Base-by-base conservation (phyloP, 2,329 filamentous ascomycete species). In the Calonectria pseudoturangicola region DNA sequence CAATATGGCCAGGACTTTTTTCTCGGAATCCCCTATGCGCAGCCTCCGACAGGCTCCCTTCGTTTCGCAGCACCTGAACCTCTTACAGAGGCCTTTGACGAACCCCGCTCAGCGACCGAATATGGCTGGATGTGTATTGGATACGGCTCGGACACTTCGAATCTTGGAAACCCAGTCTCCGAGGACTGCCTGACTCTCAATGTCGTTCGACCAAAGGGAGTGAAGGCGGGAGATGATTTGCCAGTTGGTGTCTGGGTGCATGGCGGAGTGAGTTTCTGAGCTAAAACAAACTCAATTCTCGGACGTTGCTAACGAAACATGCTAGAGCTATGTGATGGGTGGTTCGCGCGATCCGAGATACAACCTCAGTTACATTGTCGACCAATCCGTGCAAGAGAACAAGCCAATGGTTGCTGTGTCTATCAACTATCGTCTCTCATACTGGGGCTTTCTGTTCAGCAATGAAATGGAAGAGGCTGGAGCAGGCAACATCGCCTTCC, bases 201-300 rank as follows among this genome's bases (percentile, higher is more conserved):
- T 27, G 72, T 80, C 28, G 76, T 80, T 7, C 77, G 78, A 15
- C 79, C 79, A 7, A 62, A 75, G 5, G 77, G 78, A 3, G 60
- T 70, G 9, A 21, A 85, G 56, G 72, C 81, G 62, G 78, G 79
- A 25, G 83, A 83, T 33, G 85, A 84, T 18, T 84, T 93, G 2
- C 91, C 91, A 0, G 88, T 92, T 8, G 86, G 85, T 16, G 85
- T 92, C 0, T 92, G 91, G 90, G 91, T 92, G 33, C 88, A 92
- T 75, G 87, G 87, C 50, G 83, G 83, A 18, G 77, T 77, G 66
- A 76, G 76, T 77, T 58, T 33, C 8, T 13, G 5, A 9, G n/a
- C 39, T 27, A 5, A 15, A 7, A 47, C 3, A 3, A 13, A 0
- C 18, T 47, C 25, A 9, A 18, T 15, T 13, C 7, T 41, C 4